Percentiles rank a stretch among this genome's conserved stretches.
These are phyloP conservation scores for Pyrus communis DNA, from an alignment of 306 rosid species.

Conservation along the genomic window DNA sequence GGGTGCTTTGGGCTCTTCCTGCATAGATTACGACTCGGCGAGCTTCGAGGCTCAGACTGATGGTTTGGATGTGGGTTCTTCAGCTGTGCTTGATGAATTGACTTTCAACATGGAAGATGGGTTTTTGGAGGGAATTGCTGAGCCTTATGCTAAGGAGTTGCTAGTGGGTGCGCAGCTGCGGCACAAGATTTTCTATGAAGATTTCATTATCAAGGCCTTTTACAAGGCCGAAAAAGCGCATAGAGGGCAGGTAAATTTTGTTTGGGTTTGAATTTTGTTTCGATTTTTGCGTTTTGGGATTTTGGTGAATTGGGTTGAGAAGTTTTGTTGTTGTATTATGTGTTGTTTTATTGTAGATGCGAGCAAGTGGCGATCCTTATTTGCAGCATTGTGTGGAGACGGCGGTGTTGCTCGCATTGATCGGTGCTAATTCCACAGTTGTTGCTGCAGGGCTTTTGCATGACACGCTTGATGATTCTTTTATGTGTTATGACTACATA, in stretches of 20 bases:
- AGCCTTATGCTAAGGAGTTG: constrained; percentile 72
- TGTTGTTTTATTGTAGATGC: constrained; percentile 41
- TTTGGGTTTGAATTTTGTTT: neutral
- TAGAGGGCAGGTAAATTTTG: constrained; percentile 70
- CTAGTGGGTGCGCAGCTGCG: constrained; percentile 68
- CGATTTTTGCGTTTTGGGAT: neutral
- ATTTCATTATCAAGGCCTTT: constrained; percentile 82
- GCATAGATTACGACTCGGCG: constrained; percentile 61
- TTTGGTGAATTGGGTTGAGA: constrained; percentile 11
- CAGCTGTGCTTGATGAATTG: constrained; percentile 57
- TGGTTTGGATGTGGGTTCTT: constrained; percentile 28
- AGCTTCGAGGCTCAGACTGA: constrained; percentile 27
- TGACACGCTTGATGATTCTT: constrained; percentile 89
- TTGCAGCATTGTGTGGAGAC: constrained; percentile 95
- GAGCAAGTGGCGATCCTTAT: constrained; percentile 93
- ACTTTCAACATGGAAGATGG: constrained; percentile 73
- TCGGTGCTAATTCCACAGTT: constrained; percentile 84
- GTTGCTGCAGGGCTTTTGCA: constrained; percentile 98
- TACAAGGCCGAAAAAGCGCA: constrained; percentile 93
- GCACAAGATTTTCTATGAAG: constrained; percentile 77
- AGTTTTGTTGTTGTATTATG: constrained; percentile 6
- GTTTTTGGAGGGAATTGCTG: constrained; percentile 39
- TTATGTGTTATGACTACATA: constrained; percentile 58
- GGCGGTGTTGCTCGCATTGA: constrained; percentile 77
- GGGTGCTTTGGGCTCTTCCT: constrained; percentile 68